Conservation (phyloP, 345 rosid genomes). For the Excoecaria cochinchinensis region DNA sequence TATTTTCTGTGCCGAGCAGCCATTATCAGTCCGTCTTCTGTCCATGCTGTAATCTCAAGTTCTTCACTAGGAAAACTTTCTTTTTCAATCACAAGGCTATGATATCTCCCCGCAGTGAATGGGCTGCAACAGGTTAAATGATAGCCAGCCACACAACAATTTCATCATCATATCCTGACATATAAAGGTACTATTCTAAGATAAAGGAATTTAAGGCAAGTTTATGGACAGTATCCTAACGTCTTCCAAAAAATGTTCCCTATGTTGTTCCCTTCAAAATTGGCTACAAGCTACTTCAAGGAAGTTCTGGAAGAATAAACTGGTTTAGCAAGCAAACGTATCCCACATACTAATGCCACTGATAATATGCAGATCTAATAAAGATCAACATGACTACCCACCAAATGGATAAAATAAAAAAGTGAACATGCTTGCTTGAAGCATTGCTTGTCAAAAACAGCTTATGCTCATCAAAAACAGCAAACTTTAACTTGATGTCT, state of each 20-base stretch:
- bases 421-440: background rate
- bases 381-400: background rate
- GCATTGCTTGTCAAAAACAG: background rate
- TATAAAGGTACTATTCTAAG: background rate
- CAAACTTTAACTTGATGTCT: no score
- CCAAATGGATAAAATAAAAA: background rate
- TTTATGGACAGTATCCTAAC: background rate
- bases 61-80: conserved; percentile 68
- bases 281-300: background rate
- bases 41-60: conserved; percentile 92
- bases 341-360: background rate
- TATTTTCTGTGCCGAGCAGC: conserved; percentile 86
- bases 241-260: background rate
- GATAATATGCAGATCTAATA: background rate
- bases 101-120: conserved; percentile 88
- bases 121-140: conserved; percentile 48
- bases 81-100: conserved; percentile 80
- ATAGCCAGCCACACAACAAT: background rate
- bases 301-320: background rate
- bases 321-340: background rate
- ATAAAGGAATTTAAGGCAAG: background rate
- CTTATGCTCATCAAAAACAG: background rate
- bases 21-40: conserved; percentile 90
- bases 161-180: background rate
- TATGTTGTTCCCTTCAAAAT: background rate